phyloP scores from a whole-genome alignment of 2,329 filamentous ascomycete genomes.

The Beauveria sp. region DNA sequence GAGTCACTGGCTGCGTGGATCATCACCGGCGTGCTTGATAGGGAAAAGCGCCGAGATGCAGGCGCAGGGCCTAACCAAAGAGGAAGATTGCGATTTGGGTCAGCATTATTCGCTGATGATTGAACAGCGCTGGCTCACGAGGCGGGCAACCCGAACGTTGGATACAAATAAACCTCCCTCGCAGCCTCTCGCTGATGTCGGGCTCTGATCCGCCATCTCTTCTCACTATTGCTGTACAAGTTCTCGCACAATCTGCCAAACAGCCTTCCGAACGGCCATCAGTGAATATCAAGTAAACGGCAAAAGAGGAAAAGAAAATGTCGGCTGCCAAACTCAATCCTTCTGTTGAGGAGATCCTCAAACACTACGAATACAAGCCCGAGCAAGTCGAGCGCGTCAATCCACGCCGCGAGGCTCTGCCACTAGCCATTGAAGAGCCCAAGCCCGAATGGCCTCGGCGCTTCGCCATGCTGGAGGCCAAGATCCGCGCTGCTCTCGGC shows the following conservation, averaged over 20 bases:
- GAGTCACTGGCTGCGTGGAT: conserved; percentile 8
- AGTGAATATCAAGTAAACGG: not conserved
- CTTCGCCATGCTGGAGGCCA: conserved; percentile 19
- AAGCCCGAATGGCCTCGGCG: conserved; percentile 8
- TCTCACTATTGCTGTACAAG: no score
- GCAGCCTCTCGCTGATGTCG: no score
- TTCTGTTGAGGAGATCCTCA: not conserved
- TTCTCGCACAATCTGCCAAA: no score
- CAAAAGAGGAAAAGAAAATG: not conserved
- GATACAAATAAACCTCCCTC: not conserved
- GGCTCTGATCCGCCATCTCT: not conserved
- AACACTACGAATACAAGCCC: conserved; percentile 7
- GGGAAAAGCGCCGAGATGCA: not conserved
- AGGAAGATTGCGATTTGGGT: not conserved
- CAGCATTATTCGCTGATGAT: not conserved
- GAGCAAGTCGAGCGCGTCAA: conserved; percentile 9
- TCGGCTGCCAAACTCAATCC: not conserved
- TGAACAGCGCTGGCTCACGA: no score
- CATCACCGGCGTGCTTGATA: conserved; percentile 5
- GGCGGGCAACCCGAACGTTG: not conserved
- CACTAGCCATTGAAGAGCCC: conserved; percentile 10
- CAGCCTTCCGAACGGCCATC: not conserved
- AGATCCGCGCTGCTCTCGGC: conserved; percentile 22
- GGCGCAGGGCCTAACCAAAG: not conserved
- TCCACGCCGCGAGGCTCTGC: conserved; percentile 1